Evolutionary conservation across 139 green algal species (phyloP).

Genomic region (Chlamydomonas sphaeroides): DNA sequence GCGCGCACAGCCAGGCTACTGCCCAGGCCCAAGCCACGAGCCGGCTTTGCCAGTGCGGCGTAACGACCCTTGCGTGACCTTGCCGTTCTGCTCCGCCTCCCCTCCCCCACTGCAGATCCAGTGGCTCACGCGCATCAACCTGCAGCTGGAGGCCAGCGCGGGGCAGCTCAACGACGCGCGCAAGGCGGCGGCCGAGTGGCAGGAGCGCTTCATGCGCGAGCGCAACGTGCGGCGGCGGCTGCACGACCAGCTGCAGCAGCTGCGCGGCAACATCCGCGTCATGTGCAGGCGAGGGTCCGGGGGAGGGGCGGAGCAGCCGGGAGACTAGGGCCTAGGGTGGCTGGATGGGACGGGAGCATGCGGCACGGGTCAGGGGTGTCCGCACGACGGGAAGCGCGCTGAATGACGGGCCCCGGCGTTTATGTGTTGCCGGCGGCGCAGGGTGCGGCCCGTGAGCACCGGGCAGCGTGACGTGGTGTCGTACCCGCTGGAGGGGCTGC

Average conservation of each 20-base stretch:
- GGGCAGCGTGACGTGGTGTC: conserved; percentile 43
- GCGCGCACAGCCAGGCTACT: no score
- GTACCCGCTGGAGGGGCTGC: conserved; percentile 62
- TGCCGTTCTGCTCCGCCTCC: no score
- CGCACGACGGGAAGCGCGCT: no score
- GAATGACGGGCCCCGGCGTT: no score
- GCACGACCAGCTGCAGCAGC: conserved; percentile 75
- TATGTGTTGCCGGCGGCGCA: no score
- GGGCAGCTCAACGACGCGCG: conserved; percentile 48
- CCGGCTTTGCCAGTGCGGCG: no score
- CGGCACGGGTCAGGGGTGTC: no score
- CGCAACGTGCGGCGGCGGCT: conserved; percentile 52
- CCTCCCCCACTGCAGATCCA: conserved; percentile 27
- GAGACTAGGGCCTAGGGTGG: no score
- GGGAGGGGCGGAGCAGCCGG: background rate
- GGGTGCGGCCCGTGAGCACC: conserved; percentile 38
- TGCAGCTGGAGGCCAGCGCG: conserved; percentile 50
- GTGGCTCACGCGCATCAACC: conserved; percentile 56
- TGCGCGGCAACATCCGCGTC: conserved; percentile 82
- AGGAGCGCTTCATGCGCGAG: conserved; percentile 67
- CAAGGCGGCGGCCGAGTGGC: conserved; percentile 47
- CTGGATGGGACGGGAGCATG: no score
- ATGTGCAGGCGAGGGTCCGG: conserved; percentile 66
- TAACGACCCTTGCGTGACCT: no score
- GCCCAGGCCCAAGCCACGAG: no score